Evolutionary conservation across 2,329 filamentous ascomycete genomes (phyloP).

Genomic region (Emericellopsis atlantica): DNA sequence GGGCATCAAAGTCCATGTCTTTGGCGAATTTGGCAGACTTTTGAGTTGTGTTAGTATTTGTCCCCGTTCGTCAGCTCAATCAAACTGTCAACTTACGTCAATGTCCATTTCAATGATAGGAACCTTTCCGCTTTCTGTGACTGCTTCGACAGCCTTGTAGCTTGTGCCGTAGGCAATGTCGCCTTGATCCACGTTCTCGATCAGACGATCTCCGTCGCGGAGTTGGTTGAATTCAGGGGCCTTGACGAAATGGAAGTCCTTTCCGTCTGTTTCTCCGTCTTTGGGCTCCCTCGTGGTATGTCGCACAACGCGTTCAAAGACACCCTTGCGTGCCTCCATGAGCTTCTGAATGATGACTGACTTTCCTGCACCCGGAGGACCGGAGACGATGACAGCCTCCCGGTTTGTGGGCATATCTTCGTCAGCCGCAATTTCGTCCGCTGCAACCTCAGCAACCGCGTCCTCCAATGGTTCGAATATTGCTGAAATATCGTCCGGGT

Average conservation of each 20-base stretch:
- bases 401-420: slow-evolving; percentile 32
- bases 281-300: slow-evolving; percentile 39
- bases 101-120: slow-evolving; percentile 39
- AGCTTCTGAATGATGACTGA: slow-evolving; percentile 51
- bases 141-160: slow-evolving; percentile 35
- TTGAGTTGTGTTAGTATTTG: slow-evolving; percentile 1
- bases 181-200: slow-evolving; percentile 40
- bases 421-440: slow-evolving; percentile 17
- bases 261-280: slow-evolving; percentile 37
- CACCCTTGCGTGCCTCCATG: slow-evolving; percentile 47
- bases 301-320: slow-evolving; percentile 46
- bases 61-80: too few relatives aligned
- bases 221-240: slow-evolving; percentile 42
- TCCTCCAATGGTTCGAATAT: slow-evolving; percentile 40
- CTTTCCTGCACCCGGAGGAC: slow-evolving; percentile 49
- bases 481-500: slow-evolving; percentile 55
- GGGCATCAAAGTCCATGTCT: slow-evolving; percentile 41
- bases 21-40: slow-evolving; percentile 44
- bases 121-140: slow-evolving; percentile 44
- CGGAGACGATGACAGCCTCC: slow-evolving; percentile 53
- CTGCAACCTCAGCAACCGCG: slow-evolving; percentile 19
- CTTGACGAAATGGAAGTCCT: slow-evolving; percentile 43
- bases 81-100: slow-evolving; percentile 27
- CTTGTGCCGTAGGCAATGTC: slow-evolving; percentile 43
- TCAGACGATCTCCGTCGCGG: slow-evolving; percentile 44